Conservation (phyloP, 1,284 basidiomycete species). For the Fomitopsis schrenkii region DNA sequence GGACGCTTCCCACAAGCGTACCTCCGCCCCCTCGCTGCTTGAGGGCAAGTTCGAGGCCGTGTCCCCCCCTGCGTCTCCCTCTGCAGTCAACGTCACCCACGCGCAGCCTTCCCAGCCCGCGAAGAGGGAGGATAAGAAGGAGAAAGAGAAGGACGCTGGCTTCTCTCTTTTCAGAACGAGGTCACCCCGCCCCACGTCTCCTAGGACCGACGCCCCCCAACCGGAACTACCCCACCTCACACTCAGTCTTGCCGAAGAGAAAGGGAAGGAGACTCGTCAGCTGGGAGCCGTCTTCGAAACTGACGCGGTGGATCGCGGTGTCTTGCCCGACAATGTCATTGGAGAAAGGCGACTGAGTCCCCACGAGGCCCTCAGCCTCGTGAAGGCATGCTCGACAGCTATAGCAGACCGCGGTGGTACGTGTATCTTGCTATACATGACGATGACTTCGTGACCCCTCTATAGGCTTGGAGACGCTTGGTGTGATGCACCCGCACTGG, state of each 20-base stretch:
- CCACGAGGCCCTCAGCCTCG: constrained; percentile 53
- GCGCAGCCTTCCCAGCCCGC: constrained; percentile 23
- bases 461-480: constrained; percentile 67
- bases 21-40: constrained; percentile 45
- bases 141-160: constrained; percentile 33
- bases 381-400: constrained; percentile 59
- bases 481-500: constrained; percentile 80
- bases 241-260: constrained; percentile 50
- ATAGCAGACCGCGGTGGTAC: constrained; percentile 56
- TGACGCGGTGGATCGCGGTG: constrained; percentile 40
- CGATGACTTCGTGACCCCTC: neutral
- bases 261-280: constrained; percentile 42
- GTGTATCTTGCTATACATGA: constrained; percentile 1
- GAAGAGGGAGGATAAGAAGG: constrained; percentile 33
- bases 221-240: constrained; percentile 49
- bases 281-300: constrained; percentile 58
- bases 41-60: constrained; percentile 73
- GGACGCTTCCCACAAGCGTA: constrained; percentile 36
- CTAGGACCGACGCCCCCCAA: constrained; percentile 27
- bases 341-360: constrained; percentile 54
- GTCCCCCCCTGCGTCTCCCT: constrained; percentile 49
- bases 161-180: constrained; percentile 50
- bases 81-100: constrained; percentile 36
- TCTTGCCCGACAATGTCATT: constrained; percentile 44
- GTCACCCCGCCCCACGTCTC: constrained; percentile 32